These are phyloP conservation scores for Coemansia sp. DNA, from an alignment of 192 early-diverging fungal species.

Conservation along the genomic window DNA sequence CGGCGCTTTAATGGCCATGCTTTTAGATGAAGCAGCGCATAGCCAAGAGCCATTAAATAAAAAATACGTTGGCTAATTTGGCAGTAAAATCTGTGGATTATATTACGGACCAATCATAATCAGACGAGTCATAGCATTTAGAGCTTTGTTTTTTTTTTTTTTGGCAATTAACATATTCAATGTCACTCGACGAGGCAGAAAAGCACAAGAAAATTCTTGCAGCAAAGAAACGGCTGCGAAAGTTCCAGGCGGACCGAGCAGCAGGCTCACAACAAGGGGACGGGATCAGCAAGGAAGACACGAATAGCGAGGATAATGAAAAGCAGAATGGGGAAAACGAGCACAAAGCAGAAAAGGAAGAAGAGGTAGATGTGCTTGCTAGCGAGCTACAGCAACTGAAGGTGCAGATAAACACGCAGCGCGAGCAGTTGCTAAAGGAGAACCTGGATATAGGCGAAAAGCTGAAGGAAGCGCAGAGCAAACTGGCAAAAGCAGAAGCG, in stretches of 20 bases:
- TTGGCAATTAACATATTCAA: not conserved
- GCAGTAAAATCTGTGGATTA: no score
- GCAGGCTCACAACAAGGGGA: conserved; percentile 15
- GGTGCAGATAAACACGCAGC: conserved; percentile 40
- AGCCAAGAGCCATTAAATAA: no score
- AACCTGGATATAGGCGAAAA: conserved; percentile 26
- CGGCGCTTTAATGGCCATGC: no score
- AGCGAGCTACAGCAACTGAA: conserved; percentile 40
- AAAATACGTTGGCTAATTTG: no score
- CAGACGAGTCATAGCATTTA: conserved; percentile 7
- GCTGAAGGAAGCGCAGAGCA: conserved; percentile 12
- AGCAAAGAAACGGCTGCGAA: conserved; percentile 52
- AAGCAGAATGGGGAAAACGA: not conserved
- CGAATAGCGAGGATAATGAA: not conserved
- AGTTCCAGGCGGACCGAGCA: conserved; percentile 48
- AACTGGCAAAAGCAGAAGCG: conserved; percentile 6
- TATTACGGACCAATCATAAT: conserved; percentile 10
- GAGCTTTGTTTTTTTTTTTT: not conserved
- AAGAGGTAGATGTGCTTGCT: conserved; percentile 32
- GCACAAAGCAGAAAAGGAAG: conserved; percentile 2
- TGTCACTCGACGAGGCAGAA: conserved; percentile 29
- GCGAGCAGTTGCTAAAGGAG: conserved; percentile 37
- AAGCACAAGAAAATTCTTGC: conserved; percentile 50
- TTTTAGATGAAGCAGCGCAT: no score
- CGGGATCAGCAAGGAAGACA: not conserved